These are phyloP conservation scores for Barbarea vulgaris DNA, from an alignment of 345 rosid species.

Conservation along the genomic window DNA sequence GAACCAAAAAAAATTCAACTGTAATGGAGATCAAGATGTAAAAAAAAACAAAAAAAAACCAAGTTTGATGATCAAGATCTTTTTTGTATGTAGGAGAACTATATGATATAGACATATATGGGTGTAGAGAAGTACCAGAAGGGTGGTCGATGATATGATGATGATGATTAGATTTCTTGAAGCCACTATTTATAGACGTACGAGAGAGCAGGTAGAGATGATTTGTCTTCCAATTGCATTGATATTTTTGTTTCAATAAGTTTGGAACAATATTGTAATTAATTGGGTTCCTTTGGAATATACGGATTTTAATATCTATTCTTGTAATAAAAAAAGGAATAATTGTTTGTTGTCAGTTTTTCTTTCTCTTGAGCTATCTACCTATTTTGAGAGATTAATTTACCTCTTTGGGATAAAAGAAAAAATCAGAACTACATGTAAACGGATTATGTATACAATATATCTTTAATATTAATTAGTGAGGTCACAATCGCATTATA, in stretches of 20 bases:
- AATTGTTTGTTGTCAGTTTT: background rate
- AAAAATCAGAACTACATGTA: background rate
- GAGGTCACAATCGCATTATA: slow-evolving; percentile 6
- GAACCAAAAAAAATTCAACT: background rate
- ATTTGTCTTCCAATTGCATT: background rate
- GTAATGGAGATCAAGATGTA: background rate
- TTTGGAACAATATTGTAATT: slow-evolving; percentile 25
- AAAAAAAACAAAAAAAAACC: background rate
- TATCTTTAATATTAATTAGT: slow-evolving; percentile 4
- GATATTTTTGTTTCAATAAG: slow-evolving; percentile 22
- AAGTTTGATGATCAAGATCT: background rate
- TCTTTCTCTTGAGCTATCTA: background rate
- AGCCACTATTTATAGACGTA: slow-evolving; percentile 38
- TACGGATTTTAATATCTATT: slow-evolving; percentile 1
- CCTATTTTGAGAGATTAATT: background rate
- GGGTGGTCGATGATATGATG: slow-evolving; percentile 29
- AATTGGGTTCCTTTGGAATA: slow-evolving; percentile 6
- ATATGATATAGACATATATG: background rate
- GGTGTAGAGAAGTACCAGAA: background rate
- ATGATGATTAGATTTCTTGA: slow-evolving; percentile 10
- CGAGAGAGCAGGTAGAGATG: background rate
- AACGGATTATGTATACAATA: background rate
- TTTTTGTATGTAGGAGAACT: background rate
- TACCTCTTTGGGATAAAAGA: slow-evolving; percentile 17
- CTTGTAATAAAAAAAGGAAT: background rate